Evolutionary conservation across 2,329 filamentous ascomycete species (phyloP).

Genomic region (Talaromyces sp.): DNA sequence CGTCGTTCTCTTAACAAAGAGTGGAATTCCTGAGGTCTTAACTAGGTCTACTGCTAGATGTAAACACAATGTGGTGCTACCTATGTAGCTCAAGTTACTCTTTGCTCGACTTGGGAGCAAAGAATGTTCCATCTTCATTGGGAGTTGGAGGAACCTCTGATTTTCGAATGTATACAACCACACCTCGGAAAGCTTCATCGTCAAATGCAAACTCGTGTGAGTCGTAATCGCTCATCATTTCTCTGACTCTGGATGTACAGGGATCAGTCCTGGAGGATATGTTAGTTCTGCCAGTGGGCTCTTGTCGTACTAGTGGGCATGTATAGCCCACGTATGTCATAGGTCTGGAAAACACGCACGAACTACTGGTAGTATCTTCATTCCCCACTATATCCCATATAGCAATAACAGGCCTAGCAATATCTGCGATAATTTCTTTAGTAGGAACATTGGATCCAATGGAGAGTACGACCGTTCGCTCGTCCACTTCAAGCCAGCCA

Average conservation of each 20-base stretch:
- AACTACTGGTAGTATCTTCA: not conserved
- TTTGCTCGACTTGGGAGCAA: too few species aligned
- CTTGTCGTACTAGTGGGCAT: too few species aligned
- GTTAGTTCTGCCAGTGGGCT: too few species aligned
- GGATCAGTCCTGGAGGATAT: conserved; percentile 23
- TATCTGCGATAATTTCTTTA: conserved; percentile 44
- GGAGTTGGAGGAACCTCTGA: not conserved
- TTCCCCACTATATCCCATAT: conserved; percentile 27
- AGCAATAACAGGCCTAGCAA: conserved; percentile 38
- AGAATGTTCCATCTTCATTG: not conserved
- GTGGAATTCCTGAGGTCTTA: too few species aligned
- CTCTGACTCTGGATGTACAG: conserved; percentile 20
- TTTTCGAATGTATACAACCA: not conserved
- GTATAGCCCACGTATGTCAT: not conserved
- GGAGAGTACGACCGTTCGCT: conserved; percentile 42
- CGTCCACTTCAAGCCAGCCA: conserved; percentile 43
- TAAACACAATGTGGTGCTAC: too few species aligned
- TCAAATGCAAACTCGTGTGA: not conserved
- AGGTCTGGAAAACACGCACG: not conserved
- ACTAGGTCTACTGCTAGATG: too few species aligned
- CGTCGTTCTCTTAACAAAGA: too few species aligned
- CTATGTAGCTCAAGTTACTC: too few species aligned
- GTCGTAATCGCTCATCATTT: conserved; percentile 25
- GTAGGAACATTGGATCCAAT: conserved; percentile 36
- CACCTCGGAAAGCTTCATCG: not conserved